These are phyloP conservation scores for Pichia heedii DNA, from an alignment of 805 yeast genomes.

Conservation along the genomic window DNA sequence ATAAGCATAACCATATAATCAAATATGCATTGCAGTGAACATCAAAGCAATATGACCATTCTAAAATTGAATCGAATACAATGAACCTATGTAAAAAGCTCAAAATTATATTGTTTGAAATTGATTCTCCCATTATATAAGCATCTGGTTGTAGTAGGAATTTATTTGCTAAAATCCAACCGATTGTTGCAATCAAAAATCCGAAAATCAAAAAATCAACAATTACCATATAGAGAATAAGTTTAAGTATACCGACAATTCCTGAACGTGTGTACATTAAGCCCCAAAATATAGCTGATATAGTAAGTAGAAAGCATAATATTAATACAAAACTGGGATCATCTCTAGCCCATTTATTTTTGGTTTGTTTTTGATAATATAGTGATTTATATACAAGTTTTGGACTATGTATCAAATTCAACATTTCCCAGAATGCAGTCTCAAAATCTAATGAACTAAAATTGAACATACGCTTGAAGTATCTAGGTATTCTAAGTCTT, in stretches of 20 bases:
- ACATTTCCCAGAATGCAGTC: slow-evolving; percentile 87
- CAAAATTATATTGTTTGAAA: slow-evolving; percentile 1
- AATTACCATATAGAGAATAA: slow-evolving; percentile 74
- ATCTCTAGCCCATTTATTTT: slow-evolving; percentile 77
- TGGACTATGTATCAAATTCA: slow-evolving; percentile 64
- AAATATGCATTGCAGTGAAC: slow-evolving; percentile 88
- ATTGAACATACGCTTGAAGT: slow-evolving; percentile 41
- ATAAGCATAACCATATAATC: slow-evolving; percentile 66
- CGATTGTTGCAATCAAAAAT: slow-evolving; percentile 53
- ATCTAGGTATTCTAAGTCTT: slow-evolving; percentile 20
- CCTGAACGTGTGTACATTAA: slow-evolving; percentile 63
- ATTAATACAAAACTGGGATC: slow-evolving; percentile 84
- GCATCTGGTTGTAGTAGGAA: slow-evolving; percentile 32
- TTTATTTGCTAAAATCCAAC: slow-evolving; percentile 65
- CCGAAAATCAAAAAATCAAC: slow-evolving; percentile 76
- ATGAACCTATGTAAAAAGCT: slow-evolving; percentile 24
- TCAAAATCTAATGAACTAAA: slow-evolving; percentile 86
- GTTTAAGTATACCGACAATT: slow-evolving; percentile 48
- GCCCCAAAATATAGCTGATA: slow-evolving; percentile 89
- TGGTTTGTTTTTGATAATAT: slow-evolving; percentile 74
- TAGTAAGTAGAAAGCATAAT: slow-evolving; percentile 51
- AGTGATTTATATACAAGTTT: slow-evolving; percentile 73
- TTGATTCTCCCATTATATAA: not conserved
- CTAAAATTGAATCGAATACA: slow-evolving; percentile 39
- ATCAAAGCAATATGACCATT: slow-evolving; percentile 94